Evolutionary conservation across 2,329 filamentous ascomycete genomes (phyloP).

Genomic region (Colletotrichum salicis): DNA sequence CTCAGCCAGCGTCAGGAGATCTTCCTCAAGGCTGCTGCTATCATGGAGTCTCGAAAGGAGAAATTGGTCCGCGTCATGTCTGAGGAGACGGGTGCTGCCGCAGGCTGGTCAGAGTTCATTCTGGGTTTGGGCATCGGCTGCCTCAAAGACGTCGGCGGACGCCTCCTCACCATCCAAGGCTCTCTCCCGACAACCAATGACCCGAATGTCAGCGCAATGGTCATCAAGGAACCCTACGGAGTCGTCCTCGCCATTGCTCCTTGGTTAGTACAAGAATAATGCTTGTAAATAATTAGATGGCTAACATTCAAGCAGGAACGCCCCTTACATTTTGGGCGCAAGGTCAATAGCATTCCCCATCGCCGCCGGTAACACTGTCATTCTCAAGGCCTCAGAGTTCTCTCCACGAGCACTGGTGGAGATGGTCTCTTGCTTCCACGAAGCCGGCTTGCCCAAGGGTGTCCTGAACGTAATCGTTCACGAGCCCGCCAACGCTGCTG

Average conservation of each 20-base stretch:
- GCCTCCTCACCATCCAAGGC: constrained; percentile 46
- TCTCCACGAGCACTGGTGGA: constrained; percentile 72
- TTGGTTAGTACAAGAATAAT: constrained; percentile 65
- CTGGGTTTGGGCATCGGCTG: constrained; percentile 45
- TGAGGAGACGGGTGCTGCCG: constrained; percentile 46
- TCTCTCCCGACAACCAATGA: constrained; percentile 46
- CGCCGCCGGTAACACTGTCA: constrained; percentile 80
- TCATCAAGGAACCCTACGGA: constrained; percentile 79
- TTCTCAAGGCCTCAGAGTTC: constrained; percentile 78
- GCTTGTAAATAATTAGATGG: neutral
- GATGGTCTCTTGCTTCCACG: constrained; percentile 71
- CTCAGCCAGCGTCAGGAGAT: constrained; percentile 68
- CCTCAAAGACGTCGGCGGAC: constrained; percentile 51
- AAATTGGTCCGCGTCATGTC: constrained; percentile 67
- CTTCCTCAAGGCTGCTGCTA: constrained; percentile 69
- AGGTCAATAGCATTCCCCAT: constrained; percentile 71
- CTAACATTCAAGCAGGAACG: constrained; percentile 58
- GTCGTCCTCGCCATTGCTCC: constrained; percentile 83
- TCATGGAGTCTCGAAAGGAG: constrained; percentile 63
- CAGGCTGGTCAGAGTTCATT: constrained; percentile 47
- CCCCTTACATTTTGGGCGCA: constrained; percentile 64
- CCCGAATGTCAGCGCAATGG: constrained; percentile 64
- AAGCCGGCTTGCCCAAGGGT: constrained; percentile 81
- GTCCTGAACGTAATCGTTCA: constrained; percentile 78
- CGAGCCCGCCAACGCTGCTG: constrained; percentile 72